Conservation (phyloP, 345 rosid genomes). For the Citrus mangshanensis region DNA sequence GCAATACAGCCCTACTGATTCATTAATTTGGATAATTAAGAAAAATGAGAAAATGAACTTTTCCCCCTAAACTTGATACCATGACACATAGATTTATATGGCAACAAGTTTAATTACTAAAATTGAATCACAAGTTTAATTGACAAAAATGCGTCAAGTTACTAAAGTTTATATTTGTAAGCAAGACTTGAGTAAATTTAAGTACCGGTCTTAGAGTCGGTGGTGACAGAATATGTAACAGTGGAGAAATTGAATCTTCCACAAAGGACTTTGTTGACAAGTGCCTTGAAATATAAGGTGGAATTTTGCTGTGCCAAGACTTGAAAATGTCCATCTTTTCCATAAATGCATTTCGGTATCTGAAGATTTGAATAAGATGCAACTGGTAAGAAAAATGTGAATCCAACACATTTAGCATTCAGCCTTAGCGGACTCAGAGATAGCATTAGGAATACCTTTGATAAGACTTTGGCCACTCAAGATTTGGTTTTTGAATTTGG, state of each 20-base stretch:
- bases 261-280: slow-evolving; percentile 62
- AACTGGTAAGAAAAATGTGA: slow-evolving; percentile 18
- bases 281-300: slow-evolving; percentile 81
- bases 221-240: slow-evolving; percentile 82
- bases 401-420: slow-evolving; percentile 2
- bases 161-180: background rate
- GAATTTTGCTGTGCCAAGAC: slow-evolving; percentile 72
- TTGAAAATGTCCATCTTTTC: slow-evolving; percentile 66
- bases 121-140: background rate
- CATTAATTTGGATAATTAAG: background rate
- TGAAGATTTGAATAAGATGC: slow-evolving; percentile 32
- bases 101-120: background rate
- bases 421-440: slow-evolving; percentile 4
- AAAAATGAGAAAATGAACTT: background rate
- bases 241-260: slow-evolving; percentile 70
- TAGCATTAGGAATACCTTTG: slow-evolving; percentile 51
- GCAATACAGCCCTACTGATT: background rate
- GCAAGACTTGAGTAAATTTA: slow-evolving; percentile 1
- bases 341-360: slow-evolving; percentile 59
- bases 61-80: background rate
- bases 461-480: slow-evolving; percentile 93
- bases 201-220: slow-evolving; percentile 79
- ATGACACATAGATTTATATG: background rate
- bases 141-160: background rate
- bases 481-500: slow-evolving; percentile 75